Evolutionary conservation across 495 filamentous ascomycete species (phyloP), one percentile per base, ranked within the genome.

Genomic region (Penicillium silybi): DNA sequence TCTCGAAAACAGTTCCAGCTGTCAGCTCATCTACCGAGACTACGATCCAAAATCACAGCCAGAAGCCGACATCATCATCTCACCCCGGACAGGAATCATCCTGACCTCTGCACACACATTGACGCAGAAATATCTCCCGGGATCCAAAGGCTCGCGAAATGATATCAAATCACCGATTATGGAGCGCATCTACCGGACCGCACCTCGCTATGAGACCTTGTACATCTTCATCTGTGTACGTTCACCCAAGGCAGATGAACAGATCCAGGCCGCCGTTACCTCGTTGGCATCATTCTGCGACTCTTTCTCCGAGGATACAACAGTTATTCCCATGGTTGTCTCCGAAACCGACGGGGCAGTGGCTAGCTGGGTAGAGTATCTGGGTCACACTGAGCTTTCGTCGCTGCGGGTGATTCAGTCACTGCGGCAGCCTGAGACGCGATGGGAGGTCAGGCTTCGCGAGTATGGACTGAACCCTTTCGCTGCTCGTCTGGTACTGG

Each of bases 11-110:
- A 7, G 19, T 29, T n/a, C 20, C 27, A 43, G 0, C 53, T 57
- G 16, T 54, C 57, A 16, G 50, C 29, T 70, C 0, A 42, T 68
- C 45, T 73, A 70, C 45, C 45, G 66, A 44, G 68, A 71, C 40
- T 64, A 64, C 26, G 42, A 41, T 18, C 6, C 20, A 22, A 32
- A 3, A 2, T 13, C 35, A 26, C 32, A 35, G 15, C 37, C 20
- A 17, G 90, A 95, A 65, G 88, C 88, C 9, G 91, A 96, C 62
- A 54, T 96, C 13, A 82, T 87, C 26, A 54, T 92, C 40, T 90
- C 89, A 0, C 84, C 89, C 0, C 71, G 72, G 2, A 85, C 81
- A 0, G 89, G 87, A 1, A 69, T 95, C 13, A 60, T 95, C 9
- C 59, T 86, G 6, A 88, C 88, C 9, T 88, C 84, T 1, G 72